These are phyloP conservation scores for Camellia sinensis DNA, from an alignment of 148 eudicot species.

Conservation along the genomic window DNA sequence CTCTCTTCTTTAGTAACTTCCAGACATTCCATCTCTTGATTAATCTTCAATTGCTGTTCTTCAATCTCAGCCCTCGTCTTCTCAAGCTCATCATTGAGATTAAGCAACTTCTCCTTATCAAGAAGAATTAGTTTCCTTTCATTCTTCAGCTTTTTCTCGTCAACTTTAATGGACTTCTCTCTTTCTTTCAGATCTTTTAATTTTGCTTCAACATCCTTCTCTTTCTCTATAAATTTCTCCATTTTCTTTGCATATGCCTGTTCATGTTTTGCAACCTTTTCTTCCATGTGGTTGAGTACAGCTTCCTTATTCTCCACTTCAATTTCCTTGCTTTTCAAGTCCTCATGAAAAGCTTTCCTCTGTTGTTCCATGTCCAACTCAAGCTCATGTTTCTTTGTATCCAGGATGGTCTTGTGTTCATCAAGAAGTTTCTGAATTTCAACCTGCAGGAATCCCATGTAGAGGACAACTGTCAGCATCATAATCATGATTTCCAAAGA, in stretches of 20 bases:
- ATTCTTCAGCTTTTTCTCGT: conserved; percentile 58
- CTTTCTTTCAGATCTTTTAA: conserved; percentile 64
- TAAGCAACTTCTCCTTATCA: conserved; percentile 54
- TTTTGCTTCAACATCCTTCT: conserved; percentile 53
- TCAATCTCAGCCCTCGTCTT: conserved; percentile 51
- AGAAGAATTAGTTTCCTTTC: conserved; percentile 60
- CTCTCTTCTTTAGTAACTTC: conserved; percentile 86
- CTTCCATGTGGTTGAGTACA: conserved; percentile 70
- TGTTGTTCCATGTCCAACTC: conserved; percentile 66
- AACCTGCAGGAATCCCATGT: conserved; percentile 36
- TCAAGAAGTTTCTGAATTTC: conserved; percentile 87
- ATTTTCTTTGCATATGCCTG: conserved; percentile 72
- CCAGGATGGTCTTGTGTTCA: conserved; percentile 61
- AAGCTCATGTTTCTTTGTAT: conserved; percentile 54
- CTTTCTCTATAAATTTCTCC: conserved; percentile 74
- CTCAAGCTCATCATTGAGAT: conserved; percentile 67
- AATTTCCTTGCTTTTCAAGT: conserved; percentile 50
- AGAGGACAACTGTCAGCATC: neutral
- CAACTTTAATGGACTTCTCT: conserved; percentile 64
- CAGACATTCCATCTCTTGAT: conserved; percentile 66
- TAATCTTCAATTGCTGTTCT: conserved; percentile 42
- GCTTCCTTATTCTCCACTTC: conserved; percentile 71
- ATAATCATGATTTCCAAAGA: neutral
- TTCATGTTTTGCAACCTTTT: conserved; percentile 75
- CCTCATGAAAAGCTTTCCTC: conserved; percentile 59